phyloP scores from a whole-genome alignment of 2,329 filamentous ascomycete genomes.

The Fusarium goolgardi region DNA sequence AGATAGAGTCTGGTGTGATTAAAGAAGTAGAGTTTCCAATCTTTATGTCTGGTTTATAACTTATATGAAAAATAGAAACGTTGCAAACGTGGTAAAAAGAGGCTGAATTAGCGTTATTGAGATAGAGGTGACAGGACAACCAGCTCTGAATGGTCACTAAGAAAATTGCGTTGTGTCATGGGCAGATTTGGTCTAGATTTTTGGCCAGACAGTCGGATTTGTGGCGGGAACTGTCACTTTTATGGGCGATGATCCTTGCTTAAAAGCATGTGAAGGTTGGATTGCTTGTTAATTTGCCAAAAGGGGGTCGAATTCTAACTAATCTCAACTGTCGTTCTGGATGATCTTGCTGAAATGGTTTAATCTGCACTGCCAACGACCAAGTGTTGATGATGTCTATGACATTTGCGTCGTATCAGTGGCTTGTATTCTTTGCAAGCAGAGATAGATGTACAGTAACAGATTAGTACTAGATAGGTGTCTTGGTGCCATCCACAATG shows the following conservation, averaged over 20 bases:
- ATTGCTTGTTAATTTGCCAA: constrained; percentile 11
- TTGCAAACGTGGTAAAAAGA: constrained; percentile 15
- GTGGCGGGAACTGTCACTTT: constrained; percentile 33
- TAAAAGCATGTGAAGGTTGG: constrained; percentile 37
- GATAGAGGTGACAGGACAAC: constrained; percentile 23
- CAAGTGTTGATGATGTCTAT: constrained; percentile 11
- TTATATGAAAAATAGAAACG: not conserved
- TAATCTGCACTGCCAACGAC: constrained; percentile 25
- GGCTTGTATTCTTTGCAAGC: constrained; percentile 1
- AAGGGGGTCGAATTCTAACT: constrained; percentile 23
- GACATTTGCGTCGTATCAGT: constrained; percentile 1
- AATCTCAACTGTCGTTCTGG: constrained; percentile 2
- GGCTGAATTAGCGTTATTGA: constrained; percentile 8
- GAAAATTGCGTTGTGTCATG: constrained; percentile 43
- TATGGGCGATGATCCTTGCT: constrained; percentile 38
- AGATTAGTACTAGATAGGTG: not conserved
- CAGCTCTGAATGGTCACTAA: constrained; percentile 26
- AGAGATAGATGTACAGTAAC: constrained; percentile 11
- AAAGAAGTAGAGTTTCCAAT: not conserved
- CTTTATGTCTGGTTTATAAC: constrained; percentile 24
- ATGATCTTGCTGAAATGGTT: constrained; percentile 21
- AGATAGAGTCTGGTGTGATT: constrained; percentile 26
- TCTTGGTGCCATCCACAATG: not conserved
- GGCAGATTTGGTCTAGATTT: constrained; percentile 13
- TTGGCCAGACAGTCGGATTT: constrained; percentile 39